Conservation (phyloP, 768 basidiomycete genomes). For the Holtermannia corniformis region DNA sequence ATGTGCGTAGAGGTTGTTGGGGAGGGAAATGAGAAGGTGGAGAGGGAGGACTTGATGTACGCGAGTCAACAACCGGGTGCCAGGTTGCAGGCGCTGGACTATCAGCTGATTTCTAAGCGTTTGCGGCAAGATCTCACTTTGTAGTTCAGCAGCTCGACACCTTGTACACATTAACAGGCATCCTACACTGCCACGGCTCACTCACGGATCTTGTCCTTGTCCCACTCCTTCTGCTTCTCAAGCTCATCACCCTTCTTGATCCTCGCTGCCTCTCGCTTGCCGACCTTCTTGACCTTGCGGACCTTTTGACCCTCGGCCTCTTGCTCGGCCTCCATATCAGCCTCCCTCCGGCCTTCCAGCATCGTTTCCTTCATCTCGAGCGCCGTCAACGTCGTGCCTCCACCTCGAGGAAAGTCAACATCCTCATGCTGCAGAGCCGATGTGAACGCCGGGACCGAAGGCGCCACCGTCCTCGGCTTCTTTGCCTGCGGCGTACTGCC, state of each 20-base stretch:
- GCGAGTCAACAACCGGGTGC: constrained; percentile 83
- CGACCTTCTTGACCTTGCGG: constrained; percentile 40
- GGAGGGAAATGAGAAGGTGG: constrained; percentile 83
- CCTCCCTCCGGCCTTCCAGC: constrained; percentile 76
- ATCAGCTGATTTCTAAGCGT: constrained; percentile 9
- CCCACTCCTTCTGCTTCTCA: constrained; percentile 25
- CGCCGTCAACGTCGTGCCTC: constrained; percentile 78
- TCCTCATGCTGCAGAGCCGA: constrained; percentile 49
- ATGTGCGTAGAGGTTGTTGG: constrained; percentile 87
- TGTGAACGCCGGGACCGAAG: constrained; percentile 33
- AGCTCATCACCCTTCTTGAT: constrained; percentile 38
- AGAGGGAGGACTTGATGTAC: constrained; percentile 78
- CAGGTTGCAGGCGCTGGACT: constrained; percentile 60
- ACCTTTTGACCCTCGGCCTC: constrained; percentile 14
- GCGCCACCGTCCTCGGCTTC: constrained; percentile 9
- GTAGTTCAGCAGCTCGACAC: constrained; percentile 88
- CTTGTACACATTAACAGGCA: constrained; percentile 7
- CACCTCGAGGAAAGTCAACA: constrained; percentile 90
- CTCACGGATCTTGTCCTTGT: constrained; percentile 48
- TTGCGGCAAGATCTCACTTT: constrained; percentile 52
- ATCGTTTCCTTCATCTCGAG: constrained; percentile 77
- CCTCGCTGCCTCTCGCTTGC: constrained; percentile 38
- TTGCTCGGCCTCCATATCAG: constrained; percentile 57
- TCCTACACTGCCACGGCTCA: neutral
- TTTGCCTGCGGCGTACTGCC: neutral